phyloP scores from a whole-genome alignment of 176 grass and related monocot genomes.

The Zoysia japonica region DNA sequence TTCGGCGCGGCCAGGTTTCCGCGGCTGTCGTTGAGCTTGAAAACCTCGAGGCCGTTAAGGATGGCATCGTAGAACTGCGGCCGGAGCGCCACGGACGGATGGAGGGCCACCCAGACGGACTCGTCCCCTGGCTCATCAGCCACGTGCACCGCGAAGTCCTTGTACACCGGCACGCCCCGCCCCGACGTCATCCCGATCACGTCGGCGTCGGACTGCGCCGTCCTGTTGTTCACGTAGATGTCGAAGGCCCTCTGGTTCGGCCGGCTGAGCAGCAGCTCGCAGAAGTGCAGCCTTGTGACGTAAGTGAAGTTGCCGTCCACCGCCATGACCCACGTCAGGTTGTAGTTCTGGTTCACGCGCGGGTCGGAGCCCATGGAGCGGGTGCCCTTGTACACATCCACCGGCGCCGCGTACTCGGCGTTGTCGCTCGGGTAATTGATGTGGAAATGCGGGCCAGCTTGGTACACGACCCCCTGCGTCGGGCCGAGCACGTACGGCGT shows the following conservation, averaged over 20 bases:
- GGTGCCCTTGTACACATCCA: constrained; percentile 50
- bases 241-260: constrained; percentile 77
- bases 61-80: constrained; percentile 77
- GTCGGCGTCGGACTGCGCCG: constrained; percentile 60
- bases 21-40: constrained; percentile 62
- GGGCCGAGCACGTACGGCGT: constrained; percentile 62
- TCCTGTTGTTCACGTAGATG: constrained; percentile 87
- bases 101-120: constrained; percentile 63
- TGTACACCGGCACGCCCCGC: constrained; percentile 66
- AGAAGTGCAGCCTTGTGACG: constrained; percentile 70
- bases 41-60: constrained; percentile 80
- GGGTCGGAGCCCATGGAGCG: constrained; percentile 79
- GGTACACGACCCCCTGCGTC: constrained; percentile 42
- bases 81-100: constrained; percentile 59
- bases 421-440: constrained; percentile 47
- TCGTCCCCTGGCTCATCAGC: constrained; percentile 45
- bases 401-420: constrained; percentile 59
- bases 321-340: constrained; percentile 70
- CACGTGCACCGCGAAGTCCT: constrained; percentile 56
- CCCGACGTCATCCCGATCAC: constrained; percentile 57
- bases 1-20: constrained; percentile 58
- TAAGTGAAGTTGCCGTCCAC: constrained; percentile 89
- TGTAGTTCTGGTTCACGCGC: constrained; percentile 70
- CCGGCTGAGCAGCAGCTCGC: constrained; percentile 63
- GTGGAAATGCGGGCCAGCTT: constrained; percentile 41